Evolutionary conservation across 148 eudicot species (phyloP), one percentile per base, ranked within the genome.

Genomic region (Fagopyrum esculentum): DNA sequence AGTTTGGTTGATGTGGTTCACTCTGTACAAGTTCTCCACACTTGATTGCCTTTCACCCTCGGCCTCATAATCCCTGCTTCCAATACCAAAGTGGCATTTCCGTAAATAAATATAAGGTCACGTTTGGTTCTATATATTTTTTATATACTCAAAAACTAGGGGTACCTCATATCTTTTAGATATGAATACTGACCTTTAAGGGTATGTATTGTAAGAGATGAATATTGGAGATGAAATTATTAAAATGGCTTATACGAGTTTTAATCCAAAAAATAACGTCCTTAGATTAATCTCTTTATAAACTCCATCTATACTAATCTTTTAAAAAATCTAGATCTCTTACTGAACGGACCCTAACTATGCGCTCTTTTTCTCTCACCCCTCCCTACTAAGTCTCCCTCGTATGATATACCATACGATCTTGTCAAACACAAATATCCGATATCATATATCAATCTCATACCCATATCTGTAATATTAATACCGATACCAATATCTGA

Each of bases 31-130:
- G 64, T 81, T 78, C 71, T 89, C 93, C 51, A 90, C 98, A 0
- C 93, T 90, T 60, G 84, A 72, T 71, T 86, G 90, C 84, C 98
- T 90, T 10, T 55, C 81, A 50, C 92, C 83, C 44, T 93, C 85
- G 29, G 81, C 93, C 26, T 87, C 83, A 75, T 93, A 93, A 78
- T 87, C 93, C 90, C 98, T 93, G 82, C 81, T 80, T 74, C 2
- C 5, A 64, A 72, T n/a, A 52, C 46, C 1, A 59, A 26, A 52
- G 40, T 35, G 40, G 40, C 40, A 35, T 35, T 35, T 35, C 40
- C 2, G 40, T 35, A 35, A 35, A 35, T 35, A 35, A 35, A 35
- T 35, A 35, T 35, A 35, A 6, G 12, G 4, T 54, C 45, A 15
- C 16, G 19, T 52, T 22, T 5, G n/a, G 57, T 47, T 19, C 13